A percentile compares a stretch with the other conserved stretches of the same genome.
Evolutionary conservation across 805 yeast species (phyloP).

Genomic region (Ascoidea rubescens): DNA sequence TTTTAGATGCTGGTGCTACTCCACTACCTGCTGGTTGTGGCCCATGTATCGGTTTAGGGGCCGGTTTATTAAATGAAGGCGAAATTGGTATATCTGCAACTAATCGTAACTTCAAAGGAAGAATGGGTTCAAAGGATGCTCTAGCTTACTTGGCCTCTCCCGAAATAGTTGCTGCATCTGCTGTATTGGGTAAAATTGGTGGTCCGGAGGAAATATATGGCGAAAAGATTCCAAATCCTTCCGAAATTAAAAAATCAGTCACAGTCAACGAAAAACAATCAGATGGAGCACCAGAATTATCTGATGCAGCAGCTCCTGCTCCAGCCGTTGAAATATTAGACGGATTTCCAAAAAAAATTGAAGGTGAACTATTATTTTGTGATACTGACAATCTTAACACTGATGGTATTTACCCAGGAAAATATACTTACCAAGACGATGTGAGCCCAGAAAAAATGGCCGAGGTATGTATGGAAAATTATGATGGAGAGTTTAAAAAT

Average conservation of each 20-base stretch:
- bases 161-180: conserved; percentile 96
- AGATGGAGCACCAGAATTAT: conserved; percentile 16
- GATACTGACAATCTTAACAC: conserved; percentile 96
- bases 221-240: conserved; percentile 15
- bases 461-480: conserved; percentile 98
- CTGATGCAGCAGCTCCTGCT: conserved; percentile 15
- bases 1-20: conserved; percentile 85
- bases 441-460: conserved; percentile 94
- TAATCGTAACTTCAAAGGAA: conserved; percentile 95
- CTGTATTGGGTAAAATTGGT: conserved; percentile 87
- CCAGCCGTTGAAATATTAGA: conserved; percentile 54
- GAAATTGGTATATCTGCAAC: conserved; percentile 98
- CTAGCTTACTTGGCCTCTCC: conserved; percentile 94
- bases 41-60: conserved; percentile 96
- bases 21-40: conserved; percentile 99
- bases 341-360: conserved; percentile 82
- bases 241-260: conserved; percentile 14
- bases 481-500: conserved; percentile 74
- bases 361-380: conserved; percentile 88
- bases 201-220: conserved; percentile 81
- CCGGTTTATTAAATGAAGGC: conserved; percentile 87
- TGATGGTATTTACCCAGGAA: conserved; percentile 98
- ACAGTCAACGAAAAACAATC: conserved; percentile 20
- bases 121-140: conserved; percentile 98
- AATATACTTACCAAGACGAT: conserved; percentile 97